phyloP scores from a whole-genome alignment of 768 basidiomycete genomes.

The Xerocomus potaroensis region DNA sequence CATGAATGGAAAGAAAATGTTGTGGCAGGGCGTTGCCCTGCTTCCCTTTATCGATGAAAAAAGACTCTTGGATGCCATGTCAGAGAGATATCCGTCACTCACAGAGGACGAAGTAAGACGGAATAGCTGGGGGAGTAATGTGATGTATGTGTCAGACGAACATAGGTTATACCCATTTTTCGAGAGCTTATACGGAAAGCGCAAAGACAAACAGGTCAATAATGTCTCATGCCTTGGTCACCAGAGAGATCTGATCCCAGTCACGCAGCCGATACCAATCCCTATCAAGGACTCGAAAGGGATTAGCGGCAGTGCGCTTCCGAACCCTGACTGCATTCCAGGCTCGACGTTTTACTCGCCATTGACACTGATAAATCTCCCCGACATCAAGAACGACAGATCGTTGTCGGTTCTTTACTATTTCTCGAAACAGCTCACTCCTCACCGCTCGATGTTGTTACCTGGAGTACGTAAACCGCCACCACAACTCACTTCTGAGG shows the following conservation, averaged over 20 bases:
- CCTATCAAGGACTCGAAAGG: conserved; percentile 69
- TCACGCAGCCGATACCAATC: conserved; percentile 64
- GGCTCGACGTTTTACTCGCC: conserved; percentile 87
- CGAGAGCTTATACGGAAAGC: conserved; percentile 86
- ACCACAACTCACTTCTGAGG: conserved; percentile 59
- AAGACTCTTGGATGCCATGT: conserved; percentile 83
- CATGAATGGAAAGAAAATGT: conserved; percentile 99
- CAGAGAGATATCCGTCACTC: conserved; percentile 55
- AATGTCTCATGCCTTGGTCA: conserved; percentile 1
- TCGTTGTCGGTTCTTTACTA: conserved; percentile 84
- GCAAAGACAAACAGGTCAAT: conserved; percentile 70
- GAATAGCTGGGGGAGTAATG: conserved; percentile 81
- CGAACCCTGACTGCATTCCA: conserved; percentile 86
- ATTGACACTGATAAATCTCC: conserved; percentile 52
- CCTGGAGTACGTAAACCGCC: conserved; percentile 61
- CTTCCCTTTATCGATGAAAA: conserved; percentile 92
- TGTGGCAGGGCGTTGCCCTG: conserved; percentile 97
- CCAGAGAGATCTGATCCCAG: conserved; percentile 12
- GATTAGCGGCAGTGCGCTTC: conserved; percentile 72
- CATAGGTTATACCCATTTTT: conserved; percentile 86
- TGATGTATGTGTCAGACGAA: conserved; percentile 78
- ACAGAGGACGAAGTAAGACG: conserved; percentile 78
- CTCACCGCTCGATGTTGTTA: conserved; percentile 81
- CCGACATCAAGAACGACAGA: conserved; percentile 82
- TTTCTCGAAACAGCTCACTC: conserved; percentile 82